Evolutionary conservation across 2,329 filamentous ascomycete genomes (phyloP), one percentile per base, ranked within the genome.

Genomic region (Stagonosporopsis chrysanthemi): DNA sequence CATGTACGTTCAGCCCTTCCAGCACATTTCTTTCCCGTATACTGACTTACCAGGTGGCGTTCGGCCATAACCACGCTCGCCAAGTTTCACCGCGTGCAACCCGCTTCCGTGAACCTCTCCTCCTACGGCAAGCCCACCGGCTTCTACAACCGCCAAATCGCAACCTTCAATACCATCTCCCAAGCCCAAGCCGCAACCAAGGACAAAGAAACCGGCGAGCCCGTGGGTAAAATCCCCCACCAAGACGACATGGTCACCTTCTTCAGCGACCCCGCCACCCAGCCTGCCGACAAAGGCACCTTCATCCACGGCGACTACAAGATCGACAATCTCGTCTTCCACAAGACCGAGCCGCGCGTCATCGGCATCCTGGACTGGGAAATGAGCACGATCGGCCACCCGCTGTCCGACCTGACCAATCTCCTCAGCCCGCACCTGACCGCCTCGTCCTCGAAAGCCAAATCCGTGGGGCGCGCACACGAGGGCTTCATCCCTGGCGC

Each of bases 361-460:
- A 93, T 98, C 77, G 95, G 94, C 4, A 92, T 98, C 52, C 80
- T 98, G 6, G 95, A 99, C 85, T 90, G 77, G 74, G 95, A 98
- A 80, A 97, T 99, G 92, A 92, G 92, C 33, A 98, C 95, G 0
- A 88, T 97, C 52, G 95, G 95, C n/a, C 94, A 99, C 75, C 95
- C 95, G 1, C 84, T 98, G 22, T 94, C 90, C 6, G 95, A 99
- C 74, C 81, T 98, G 38, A 88, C 88, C 75, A 98, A 98, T 77
- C 82, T 98, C 17, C 76, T 88, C 17, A 67, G 69, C 1, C 81
- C 81, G 4, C 82, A 74, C 63, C 69, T 79, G 2, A 79, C 76
- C 7, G 78, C 80, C 1, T 66, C 66, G 0, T 75, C 71, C 22
- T 67, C 72, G 28, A 72, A 76, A 51, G 76, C 76, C 36, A 64